A percentile compares a stretch with the other conserved stretches of the same genome.
Conservation (phyloP, 352 stramenopile genomes). For the Synura sp. region DNA sequence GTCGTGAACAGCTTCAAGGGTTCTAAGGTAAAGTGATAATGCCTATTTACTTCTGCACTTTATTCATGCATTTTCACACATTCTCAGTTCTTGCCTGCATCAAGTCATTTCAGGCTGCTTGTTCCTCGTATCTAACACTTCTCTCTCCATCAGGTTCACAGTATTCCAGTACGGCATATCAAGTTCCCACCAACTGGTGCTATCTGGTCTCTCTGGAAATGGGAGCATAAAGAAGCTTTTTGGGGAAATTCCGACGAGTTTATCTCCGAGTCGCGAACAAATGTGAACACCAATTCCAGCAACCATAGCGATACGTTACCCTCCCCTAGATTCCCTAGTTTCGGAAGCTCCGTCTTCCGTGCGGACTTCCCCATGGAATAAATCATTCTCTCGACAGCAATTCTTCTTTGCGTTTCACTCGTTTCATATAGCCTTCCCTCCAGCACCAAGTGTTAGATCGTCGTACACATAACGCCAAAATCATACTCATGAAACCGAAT, state of each 20-base stretch:
- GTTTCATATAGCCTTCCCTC: no score
- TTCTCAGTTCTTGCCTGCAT: slow-evolving; percentile 16
- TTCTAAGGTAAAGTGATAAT: slow-evolving; percentile 30
- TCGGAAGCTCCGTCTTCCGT: slow-evolving; percentile 1
- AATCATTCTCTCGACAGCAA: slow-evolving; percentile 16
- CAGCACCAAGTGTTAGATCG: slow-evolving; percentile 16
- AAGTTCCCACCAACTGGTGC: background rate
- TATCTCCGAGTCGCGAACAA: slow-evolving; percentile 16
- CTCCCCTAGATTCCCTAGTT: slow-evolving; percentile 6
- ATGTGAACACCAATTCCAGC: slow-evolving; percentile 17
- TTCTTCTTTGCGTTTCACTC: no score
- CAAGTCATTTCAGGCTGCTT: slow-evolving; percentile 19
- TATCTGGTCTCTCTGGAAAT: background rate
- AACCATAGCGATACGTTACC: slow-evolving; percentile 28
- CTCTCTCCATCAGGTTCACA: slow-evolving; percentile 15
- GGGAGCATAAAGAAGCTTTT: slow-evolving; percentile 34
- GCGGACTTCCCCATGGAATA: background rate
- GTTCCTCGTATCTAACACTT: slow-evolving; percentile 39
- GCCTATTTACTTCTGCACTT: slow-evolving; percentile 26
- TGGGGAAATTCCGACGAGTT: slow-evolving; percentile 27
- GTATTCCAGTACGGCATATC: slow-evolving; percentile 30
- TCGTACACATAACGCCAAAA: slow-evolving; percentile 23
- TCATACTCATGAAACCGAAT: no score
- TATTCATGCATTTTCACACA: slow-evolving; percentile 12
- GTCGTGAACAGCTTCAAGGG: slow-evolving; percentile 35